Conservation (phyloP, 176 grass and related monocot species). For the Guadua angustifolia region DNA sequence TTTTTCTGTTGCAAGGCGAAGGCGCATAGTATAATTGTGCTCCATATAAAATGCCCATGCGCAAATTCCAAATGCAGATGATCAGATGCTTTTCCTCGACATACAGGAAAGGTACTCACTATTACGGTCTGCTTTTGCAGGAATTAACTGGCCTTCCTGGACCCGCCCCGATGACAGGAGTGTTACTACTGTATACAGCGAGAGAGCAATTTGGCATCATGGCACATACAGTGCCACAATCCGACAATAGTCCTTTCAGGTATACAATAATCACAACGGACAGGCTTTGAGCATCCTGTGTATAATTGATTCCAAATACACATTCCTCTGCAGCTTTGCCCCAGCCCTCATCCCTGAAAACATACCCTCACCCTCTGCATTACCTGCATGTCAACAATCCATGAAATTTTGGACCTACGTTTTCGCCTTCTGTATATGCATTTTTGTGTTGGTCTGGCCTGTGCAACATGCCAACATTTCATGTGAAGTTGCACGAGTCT, state of each 20-base stretch:
- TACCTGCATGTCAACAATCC: neutral
- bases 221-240: neutral
- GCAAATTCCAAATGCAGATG: neutral
- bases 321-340: neutral
- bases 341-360: neutral
- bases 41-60: neutral
- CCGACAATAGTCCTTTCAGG: neutral
- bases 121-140: constrained; percentile 5
- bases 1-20: neutral
- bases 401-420: neutral
- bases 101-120: neutral
- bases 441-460: neutral
- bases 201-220: neutral
- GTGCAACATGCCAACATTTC: neutral
- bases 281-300: neutral
- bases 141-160: neutral
- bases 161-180: neutral
- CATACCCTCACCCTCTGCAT: neutral
- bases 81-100: constrained; percentile 6
- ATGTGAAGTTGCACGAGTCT: neutral
- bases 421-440: neutral
- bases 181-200: neutral
- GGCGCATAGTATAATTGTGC: neutral
- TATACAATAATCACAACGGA: neutral
- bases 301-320: too few relatives aligned